Base-by-base conservation (phyloP, 768 basidiomycete species). In the Suillus hirtellus region DNA sequence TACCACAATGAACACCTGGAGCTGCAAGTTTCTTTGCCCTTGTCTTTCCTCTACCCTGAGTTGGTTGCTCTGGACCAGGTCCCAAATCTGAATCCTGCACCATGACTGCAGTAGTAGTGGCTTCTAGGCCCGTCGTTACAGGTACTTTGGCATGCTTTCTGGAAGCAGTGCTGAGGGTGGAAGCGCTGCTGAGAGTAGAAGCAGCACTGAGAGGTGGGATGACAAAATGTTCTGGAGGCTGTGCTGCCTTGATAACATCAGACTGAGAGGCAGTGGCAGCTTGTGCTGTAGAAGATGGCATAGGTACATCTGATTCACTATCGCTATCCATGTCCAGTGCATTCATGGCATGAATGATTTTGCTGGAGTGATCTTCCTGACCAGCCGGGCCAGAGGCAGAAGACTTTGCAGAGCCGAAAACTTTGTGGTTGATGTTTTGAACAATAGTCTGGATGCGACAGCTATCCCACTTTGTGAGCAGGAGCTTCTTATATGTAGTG, bases 401-500 rank as follows among this genome's bases (percentile, higher is more conserved):
- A 49, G 21, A 49, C 12, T 49, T 49, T 24, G 21, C 3, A 2
- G 47, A 49, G 47, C 52, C 9, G 9, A 62, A 62, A 55, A 62
- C 27, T 3, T 54, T 27, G 9, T 4, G 31, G 44, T 55, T 62
- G 49, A 62, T 42, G 12, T 50, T 53, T 34, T 35, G 14, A 14
- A 55, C 40, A 9, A 62, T 62, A n/a, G 4, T 43, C 35, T 24
- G 34, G 19, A 61, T 38, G 46, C 17, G 3, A 27, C 5, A 6
- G 38, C 21, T 61, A 49, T 61, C 35, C 49, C 60, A 49, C 27
- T 37, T 31, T 6, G 19, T 44, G 24, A 61, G 46, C 2, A 62
- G 42, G 52, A 62, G 50, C 42, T n/a, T 43, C 47, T 58, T 62
- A 37, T 56, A n/a, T n/a, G n/a, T n/a, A 62, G 21, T 55, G 42